Evolutionary conservation across 805 yeast species (phyloP), one percentile per base, ranked within the genome.

Genomic region (Lipomyces sp.): DNA sequence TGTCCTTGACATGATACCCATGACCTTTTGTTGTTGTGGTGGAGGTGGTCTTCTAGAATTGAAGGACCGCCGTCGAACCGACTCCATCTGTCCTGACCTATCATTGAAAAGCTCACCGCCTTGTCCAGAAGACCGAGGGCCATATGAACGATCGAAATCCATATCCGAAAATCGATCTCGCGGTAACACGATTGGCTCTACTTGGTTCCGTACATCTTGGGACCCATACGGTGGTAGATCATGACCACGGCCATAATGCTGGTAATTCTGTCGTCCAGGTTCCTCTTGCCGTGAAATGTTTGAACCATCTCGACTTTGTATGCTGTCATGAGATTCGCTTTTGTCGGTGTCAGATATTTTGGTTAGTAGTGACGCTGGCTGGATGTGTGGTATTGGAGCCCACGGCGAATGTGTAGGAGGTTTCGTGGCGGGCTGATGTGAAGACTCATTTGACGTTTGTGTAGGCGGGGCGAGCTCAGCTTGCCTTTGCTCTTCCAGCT

Each of bases 131-230:
- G 61, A 53, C 18, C 68, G 34, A 6, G 63, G 15, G 15, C 70
- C 71, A 54, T 66, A 63, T 4, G 66, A 66, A 7, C 71, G 53
- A 34, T 68, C 71, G 60, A 68, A 68, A 18, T 68, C 71, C 51
- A 58, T 33, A 33, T 62, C 64, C 6, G 63, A 37, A 18, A 39
- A 42, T n/a, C 69, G 63, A 29, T 66, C 71, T 3, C 71, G 60
- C 18, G 71, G 63, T 3, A 66, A 37, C n/a, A 68, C 66, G 11
- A 68, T 51, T 11, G 70, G 70, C 34, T 48, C 24, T n/a, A 48
- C 56, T 58, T 37, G 54, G 37, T 57, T 60, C 54, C 70, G 63
- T 13, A 56, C 70, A 54, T 66, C 70, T 42, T 63, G 63, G 4
- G 64, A 55, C 2, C 65, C 64, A 18, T 53, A 48, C 18, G 54